These are phyloP conservation scores for Xerocomellus amylosporus DNA, from an alignment of 768 basidiomycete species.

Conservation along the genomic window DNA sequence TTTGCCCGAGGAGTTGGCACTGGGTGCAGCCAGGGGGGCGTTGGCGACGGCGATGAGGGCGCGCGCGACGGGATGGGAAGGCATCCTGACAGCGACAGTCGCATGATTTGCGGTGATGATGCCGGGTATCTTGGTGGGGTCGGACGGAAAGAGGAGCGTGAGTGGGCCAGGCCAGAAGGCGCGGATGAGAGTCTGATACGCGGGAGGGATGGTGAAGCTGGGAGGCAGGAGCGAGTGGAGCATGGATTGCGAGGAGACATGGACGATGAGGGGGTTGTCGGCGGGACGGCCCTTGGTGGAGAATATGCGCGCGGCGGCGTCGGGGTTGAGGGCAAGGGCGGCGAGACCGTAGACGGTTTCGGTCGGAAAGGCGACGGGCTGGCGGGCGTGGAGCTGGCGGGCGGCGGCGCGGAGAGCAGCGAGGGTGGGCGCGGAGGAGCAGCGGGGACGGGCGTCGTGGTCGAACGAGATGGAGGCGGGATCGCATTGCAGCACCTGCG, in stretches of 20 bases:
- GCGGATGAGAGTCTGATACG: slow-evolving; percentile 73
- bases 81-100: slow-evolving; percentile 90
- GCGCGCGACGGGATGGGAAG: slow-evolving; percentile 88
- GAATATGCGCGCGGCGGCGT: slow-evolving; percentile 75
- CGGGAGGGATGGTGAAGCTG: slow-evolving; percentile 53
- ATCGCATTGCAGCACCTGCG: slow-evolving; percentile 58
- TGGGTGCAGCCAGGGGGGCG: slow-evolving; percentile 87
- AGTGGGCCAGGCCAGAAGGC: slow-evolving; percentile 95
- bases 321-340: slow-evolving; percentile 66
- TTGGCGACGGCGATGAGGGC: slow-evolving; percentile 77
- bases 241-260: slow-evolving; percentile 86
- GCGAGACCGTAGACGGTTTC: slow-evolving; percentile 99
- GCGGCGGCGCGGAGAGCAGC: slow-evolving; percentile 56
- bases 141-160: slow-evolving; percentile 84
- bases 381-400: slow-evolving; percentile 42
- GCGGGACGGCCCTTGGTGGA: slow-evolving; percentile 85
- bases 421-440: slow-evolving; percentile 51
- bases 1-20: slow-evolving; percentile 91
- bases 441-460: slow-evolving; percentile 41
- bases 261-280: slow-evolving; percentile 97
- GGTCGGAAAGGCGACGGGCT: slow-evolving; percentile 87
- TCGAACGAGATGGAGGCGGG: slow-evolving; percentile 58
- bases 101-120: slow-evolving; percentile 77
- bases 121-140: slow-evolving; percentile 57
- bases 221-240: slow-evolving; percentile 70